These are phyloP conservation scores for Triticum aestivum DNA, from an alignment of 176 grass and related monocot species.

Conservation along the genomic window DNA sequence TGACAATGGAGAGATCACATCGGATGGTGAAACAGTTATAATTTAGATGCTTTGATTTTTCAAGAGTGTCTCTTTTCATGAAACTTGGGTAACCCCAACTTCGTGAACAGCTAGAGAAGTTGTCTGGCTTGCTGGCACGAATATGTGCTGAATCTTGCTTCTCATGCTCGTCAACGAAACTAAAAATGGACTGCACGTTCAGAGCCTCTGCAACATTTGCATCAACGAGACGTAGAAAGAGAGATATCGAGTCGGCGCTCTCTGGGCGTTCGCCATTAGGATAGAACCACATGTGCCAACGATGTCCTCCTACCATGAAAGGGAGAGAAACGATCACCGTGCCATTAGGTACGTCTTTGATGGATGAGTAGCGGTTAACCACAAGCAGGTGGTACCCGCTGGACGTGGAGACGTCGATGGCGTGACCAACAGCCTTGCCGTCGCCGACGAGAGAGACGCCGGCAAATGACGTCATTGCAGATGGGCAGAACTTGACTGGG, in stretches of 20 bases:
- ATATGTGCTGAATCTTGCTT: background rate
- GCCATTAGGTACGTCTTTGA: background rate
- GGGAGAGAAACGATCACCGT: background rate
- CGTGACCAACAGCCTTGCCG: background rate
- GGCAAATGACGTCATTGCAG: background rate
- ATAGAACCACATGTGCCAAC: background rate
- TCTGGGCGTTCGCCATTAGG: rapidly evolving
- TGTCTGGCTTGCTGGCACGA: background rate
- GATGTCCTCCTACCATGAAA: background rate
- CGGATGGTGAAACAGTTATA: background rate
- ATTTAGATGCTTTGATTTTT: background rate
- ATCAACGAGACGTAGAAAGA: rapidly evolving
- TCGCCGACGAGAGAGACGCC: background rate
- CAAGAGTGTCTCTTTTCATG: background rate
- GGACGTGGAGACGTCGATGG: background rate
- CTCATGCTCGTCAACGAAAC: background rate
- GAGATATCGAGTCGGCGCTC: background rate
- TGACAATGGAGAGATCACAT: background rate
- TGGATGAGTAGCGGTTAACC: background rate
- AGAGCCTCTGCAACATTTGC: background rate
- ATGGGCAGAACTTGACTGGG: background rate
- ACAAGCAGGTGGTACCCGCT: background rate
- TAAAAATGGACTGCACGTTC: background rate
- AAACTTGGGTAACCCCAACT: background rate
- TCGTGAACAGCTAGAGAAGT: too few species aligned